These are phyloP conservation scores for Moringa oleifera DNA, from an alignment of 345 rosid species.

Conservation along the genomic window DNA sequence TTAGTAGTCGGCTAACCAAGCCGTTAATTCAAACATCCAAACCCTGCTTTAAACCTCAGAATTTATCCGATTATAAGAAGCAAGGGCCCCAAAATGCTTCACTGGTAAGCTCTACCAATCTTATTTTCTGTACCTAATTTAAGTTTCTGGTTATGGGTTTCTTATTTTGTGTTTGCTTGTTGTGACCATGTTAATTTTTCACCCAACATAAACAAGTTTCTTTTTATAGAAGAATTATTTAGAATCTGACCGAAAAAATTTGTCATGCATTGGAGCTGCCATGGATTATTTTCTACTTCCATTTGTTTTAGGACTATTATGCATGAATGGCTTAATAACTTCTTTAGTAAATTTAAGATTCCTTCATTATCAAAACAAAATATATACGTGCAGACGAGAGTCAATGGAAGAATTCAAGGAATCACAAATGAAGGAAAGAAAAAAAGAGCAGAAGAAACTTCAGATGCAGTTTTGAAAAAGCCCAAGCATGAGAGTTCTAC, in stretches of 20 bases:
- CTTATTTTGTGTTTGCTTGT: too few species aligned
- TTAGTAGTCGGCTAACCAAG: constrained; percentile 34
- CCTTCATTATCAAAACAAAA: too few species aligned
- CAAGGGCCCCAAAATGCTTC: constrained; percentile 37
- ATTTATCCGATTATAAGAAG: constrained; percentile 46
- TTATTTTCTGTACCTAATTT: neutral
- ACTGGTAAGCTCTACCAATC: constrained; percentile 28
- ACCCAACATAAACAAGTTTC: too few species aligned
- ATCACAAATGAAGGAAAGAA: constrained; percentile 50
- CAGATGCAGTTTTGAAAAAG: constrained; percentile 43
- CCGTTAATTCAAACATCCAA: constrained; percentile 39
- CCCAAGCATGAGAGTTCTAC: constrained; percentile 48
- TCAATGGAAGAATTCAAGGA: constrained; percentile 33
- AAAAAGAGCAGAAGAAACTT: constrained; percentile 52
- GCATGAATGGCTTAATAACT: too few species aligned
- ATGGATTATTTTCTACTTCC: too few species aligned
- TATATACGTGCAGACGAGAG: constrained; percentile 28
- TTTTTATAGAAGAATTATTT: too few species aligned
- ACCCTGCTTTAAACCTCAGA: constrained; percentile 39
- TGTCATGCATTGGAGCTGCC: too few species aligned
- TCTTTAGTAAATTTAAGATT: too few species aligned
- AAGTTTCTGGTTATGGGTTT: too few species aligned
- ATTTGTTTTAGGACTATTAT: too few species aligned
- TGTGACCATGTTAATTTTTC: too few species aligned
- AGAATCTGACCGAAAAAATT: too few species aligned